Evolutionary conservation across 331 rosid genomes (phyloP), one percentile per base, ranked within the genome.

Genomic region (Rhamnella rubrinervis): DNA sequence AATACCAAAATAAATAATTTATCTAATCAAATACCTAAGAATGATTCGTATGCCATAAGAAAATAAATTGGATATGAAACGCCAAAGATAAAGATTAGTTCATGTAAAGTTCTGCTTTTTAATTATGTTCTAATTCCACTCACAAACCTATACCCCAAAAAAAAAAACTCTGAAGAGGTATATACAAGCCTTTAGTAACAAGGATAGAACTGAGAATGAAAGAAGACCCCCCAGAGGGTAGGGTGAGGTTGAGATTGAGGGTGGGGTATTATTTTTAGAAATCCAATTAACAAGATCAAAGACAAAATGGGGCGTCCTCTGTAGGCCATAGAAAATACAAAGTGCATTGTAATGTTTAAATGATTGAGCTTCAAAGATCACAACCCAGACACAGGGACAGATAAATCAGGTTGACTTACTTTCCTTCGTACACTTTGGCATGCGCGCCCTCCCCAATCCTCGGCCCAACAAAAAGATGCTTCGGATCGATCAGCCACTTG

Each of bases 391-490:
- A 9, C 51, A 26, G 21, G 40, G 28, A n/a, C 21, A 16, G 8
- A 39, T 31, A 65, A 77, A 7, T 6, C 19, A 59, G 70, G 78
- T 84, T 88, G 89, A 91, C 98, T 87, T 86, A 90, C 97, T 90
- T 90, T 86, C 98, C 98, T 66, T 93, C 89, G 67, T 93, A 93
- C 70, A 93, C 97, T 78, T 88, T 92, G 75, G 97, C 97, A 82
- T 90, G 98, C 1, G 92, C 98, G 74, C 98, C 97, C 72, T 90
- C 97, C 66, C 98, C 97, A 79, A 93, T 90, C 79, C 84, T 88
- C 8, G 97, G 97, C 2, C 98, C 98, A 82, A 93, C 90, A 75
- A 90, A 90, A 46, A 93, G 83, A 52, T 80, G 90, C 49, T 82
- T 93, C 15, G 97, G 98, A 90, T 93, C 97, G 63, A 90, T 78